Conservation (phyloP, 2,329 filamentous ascomycete species). For the Botrytis aclada region DNA sequence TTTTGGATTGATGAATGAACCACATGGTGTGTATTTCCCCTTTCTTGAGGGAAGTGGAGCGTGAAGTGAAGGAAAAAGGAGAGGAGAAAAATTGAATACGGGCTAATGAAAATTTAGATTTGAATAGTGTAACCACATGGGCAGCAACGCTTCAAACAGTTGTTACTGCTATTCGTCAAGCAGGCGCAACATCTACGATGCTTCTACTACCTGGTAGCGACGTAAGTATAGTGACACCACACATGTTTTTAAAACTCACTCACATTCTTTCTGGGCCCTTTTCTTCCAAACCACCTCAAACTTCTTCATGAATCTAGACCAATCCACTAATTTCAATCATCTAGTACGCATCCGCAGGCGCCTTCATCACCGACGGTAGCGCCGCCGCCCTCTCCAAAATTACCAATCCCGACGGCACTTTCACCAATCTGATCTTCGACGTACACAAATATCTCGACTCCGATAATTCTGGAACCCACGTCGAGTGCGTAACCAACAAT, state of each 20-base stretch:
- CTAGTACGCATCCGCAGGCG: conserved; percentile 49
- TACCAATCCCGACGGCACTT: conserved; percentile 58
- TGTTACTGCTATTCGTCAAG: conserved; percentile 62
- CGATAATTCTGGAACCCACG: conserved; percentile 53
- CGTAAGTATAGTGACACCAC: conserved; percentile 1
- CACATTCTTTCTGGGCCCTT: background rate
- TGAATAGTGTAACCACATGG: conserved; percentile 48
- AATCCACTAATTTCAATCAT: background rate
- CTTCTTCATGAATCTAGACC: background rate
- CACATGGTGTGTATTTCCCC: conserved; percentile 43
- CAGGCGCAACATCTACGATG: conserved; percentile 60
- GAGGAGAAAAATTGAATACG: background rate
- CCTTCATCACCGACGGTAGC: conserved; percentile 48
- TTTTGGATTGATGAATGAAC: conserved; percentile 70
- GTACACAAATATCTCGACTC: conserved; percentile 60
- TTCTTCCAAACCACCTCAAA: background rate
- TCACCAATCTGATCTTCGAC: conserved; percentile 54
- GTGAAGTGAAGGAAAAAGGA: no score
- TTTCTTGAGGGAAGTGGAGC: background rate
- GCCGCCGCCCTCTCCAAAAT: conserved; percentile 51
- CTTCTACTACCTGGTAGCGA: conserved; percentile 64
- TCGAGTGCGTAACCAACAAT: conserved; percentile 53
- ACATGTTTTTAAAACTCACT: background rate
- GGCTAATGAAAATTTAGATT: conserved; percentile 37
- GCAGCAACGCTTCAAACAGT: conserved; percentile 57